phyloP scores from a whole-genome alignment of 495 filamentous ascomycete species.

The Cercophora sp. region DNA sequence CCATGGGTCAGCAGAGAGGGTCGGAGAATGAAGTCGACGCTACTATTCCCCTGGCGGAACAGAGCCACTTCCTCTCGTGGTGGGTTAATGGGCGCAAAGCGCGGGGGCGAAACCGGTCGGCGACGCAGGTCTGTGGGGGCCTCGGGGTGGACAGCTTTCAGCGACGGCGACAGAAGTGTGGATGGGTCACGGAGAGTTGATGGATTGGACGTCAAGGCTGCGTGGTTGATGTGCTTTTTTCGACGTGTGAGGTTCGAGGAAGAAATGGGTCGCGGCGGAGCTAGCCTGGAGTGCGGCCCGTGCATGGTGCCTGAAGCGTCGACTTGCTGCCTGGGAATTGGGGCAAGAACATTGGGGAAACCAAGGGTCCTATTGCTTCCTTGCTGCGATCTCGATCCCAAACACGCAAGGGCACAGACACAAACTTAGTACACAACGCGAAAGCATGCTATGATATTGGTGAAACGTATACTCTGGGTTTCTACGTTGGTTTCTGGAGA shows the following conservation, averaged over 20 bases:
- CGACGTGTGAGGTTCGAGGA: slow-evolving; percentile 30
- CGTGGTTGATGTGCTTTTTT: slow-evolving; percentile 23
- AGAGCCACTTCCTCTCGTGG: slow-evolving; percentile 25
- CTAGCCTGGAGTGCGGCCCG: slow-evolving; percentile 19
- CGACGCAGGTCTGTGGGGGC: too few relatives aligned
- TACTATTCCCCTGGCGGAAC: slow-evolving; percentile 29
- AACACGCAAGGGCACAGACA: too few relatives aligned
- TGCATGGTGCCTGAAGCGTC: not conserved
- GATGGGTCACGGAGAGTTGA: slow-evolving; percentile 16
- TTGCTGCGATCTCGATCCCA: too few relatives aligned
- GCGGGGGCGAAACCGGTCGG: not conserved
- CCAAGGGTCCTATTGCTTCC: too few relatives aligned
- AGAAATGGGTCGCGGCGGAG: slow-evolving; percentile 30
- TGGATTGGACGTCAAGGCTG: slow-evolving; percentile 18
- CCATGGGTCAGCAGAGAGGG: slow-evolving; percentile 30
- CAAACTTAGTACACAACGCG: too few relatives aligned
- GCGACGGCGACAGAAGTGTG: not conserved
- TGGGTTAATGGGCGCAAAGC: slow-evolving; percentile 10
- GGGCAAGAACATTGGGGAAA: slow-evolving; percentile 13
- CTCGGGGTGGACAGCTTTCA: too few relatives aligned
- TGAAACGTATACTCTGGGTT: too few relatives aligned
- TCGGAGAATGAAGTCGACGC: slow-evolving; percentile 21
- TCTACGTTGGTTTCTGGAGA: too few relatives aligned
- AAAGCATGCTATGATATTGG: too few relatives aligned
- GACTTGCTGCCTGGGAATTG: slow-evolving; percentile 15